Conservation (phyloP, 306 rosid genomes). For the Alnus rubra region DNA sequence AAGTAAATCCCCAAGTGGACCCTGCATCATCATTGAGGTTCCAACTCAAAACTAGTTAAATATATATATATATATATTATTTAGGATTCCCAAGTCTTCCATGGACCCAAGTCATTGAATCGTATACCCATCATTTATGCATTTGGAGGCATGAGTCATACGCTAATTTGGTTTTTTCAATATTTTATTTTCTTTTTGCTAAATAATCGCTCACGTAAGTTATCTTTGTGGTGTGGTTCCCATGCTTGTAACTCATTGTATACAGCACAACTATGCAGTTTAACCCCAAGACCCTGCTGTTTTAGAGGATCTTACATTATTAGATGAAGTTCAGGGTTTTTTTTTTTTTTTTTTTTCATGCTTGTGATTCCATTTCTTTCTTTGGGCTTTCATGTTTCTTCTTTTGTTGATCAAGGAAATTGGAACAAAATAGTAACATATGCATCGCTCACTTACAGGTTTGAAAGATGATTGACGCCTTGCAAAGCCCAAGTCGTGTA, state of each 20-base stretch:
- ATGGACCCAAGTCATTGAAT: background rate
- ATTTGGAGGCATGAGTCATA: background rate
- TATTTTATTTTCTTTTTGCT: background rate
- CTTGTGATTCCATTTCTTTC: background rate
- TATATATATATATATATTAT: too few relatives aligned
- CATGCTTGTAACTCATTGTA: background rate
- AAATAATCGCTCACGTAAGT: background rate
- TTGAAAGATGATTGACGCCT: slow-evolving; percentile 16
- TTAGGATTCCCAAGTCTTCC: background rate
- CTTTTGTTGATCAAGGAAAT: background rate
- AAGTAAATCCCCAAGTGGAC: background rate
- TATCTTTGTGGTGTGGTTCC: background rate
- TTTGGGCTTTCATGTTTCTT: background rate
- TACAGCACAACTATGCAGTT: background rate
- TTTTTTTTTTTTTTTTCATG: background rate
- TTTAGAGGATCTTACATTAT: background rate
- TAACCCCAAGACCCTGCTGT: background rate
- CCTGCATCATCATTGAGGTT: background rate
- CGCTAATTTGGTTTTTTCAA: background rate
- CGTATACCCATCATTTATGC: background rate
- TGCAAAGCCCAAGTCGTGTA: background rate
- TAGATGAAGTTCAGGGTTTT: background rate
- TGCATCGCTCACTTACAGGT: slow-evolving; percentile 23
- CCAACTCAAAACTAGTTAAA: background rate
- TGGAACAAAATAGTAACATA: background rate